Evolutionary conservation across 2,329 filamentous ascomycete species (phyloP), one percentile per base, ranked within the genome.

Genomic region (Neonectria neomacrospora): DNA sequence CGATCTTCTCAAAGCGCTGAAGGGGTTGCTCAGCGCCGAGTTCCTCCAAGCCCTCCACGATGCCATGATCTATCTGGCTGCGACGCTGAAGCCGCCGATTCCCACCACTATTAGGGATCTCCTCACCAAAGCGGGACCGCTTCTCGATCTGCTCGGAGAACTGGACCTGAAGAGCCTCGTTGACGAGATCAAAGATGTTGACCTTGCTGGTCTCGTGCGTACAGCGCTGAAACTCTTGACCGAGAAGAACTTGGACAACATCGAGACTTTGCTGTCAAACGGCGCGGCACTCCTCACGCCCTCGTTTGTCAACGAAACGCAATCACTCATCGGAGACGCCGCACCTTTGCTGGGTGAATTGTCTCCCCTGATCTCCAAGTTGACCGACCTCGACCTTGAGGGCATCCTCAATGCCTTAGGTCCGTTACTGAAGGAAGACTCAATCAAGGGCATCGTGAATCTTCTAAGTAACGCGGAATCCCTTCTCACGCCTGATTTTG

Each of bases 1-100:
- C n/a, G 67, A 69, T 6, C 67, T 76, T 10, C 30, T 73, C 39
- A 63, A 76, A 44, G 75, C 76, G 14, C 54, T 80, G 8, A 54
- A 70, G 16, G 55, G 70, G 16, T 69, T 82, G 0, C 64, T 81
- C 2, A 79, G 68, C 16, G 66, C 75, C 1, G 77, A 82, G 48
- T 82, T 82, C 57, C 67, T 82, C 16, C 63, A 80, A 11, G 78
- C 74, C 1, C 55, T 81, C 3, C 78, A 80, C 54, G 80, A 82
- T 72, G 76, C 78, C 22, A 77, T 82, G 68, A 67, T 80, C 28
- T 78, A 80, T 63, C 76, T 83, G 8, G 75, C 76, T 8, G 67
- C 71, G 7, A 78, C 78, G 0, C 69, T 82, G n/a, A 65, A 71
- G 41, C 79, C 80, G 1, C 80, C 80, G 2, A 76, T 74, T 5